Conservation (phyloP, 805 yeast genomes). For the Saturnispora silvae region DNA sequence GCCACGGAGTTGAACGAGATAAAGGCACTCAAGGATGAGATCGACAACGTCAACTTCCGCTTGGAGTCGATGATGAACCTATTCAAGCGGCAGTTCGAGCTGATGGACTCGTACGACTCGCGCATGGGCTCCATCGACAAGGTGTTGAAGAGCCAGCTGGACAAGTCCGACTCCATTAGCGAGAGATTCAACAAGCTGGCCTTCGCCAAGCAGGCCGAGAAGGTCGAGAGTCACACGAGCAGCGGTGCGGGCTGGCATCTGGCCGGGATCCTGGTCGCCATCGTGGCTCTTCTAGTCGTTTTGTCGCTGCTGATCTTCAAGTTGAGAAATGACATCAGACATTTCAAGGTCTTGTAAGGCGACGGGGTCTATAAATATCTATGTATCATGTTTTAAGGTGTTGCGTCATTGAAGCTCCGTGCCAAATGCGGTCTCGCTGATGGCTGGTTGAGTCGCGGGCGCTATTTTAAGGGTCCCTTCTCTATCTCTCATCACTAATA, state of each 20-base stretch:
- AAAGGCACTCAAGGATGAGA: slow-evolving; percentile 7
- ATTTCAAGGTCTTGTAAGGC: slow-evolving; percentile 41
- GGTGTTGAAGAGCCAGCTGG: slow-evolving; percentile 11
- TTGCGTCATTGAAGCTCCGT: no score
- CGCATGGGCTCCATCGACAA: slow-evolving; percentile 12
- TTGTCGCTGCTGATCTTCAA: slow-evolving; percentile 39
- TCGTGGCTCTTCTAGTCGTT: slow-evolving; percentile 23
- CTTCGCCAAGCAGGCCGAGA: not conserved
- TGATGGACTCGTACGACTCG: slow-evolving; percentile 12
- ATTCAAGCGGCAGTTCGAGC: slow-evolving; percentile 10
- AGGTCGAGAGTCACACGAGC: not conserved
- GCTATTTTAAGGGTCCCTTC: no score
- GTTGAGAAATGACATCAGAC: slow-evolving; percentile 53
- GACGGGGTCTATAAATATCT: no score
- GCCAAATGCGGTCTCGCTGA: no score
- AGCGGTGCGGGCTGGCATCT: not conserved
- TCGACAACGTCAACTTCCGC: slow-evolving; percentile 7
- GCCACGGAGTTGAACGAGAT: slow-evolving; percentile 1
- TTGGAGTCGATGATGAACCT: slow-evolving; percentile 9
- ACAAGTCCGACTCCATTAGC: slow-evolving; percentile 9
- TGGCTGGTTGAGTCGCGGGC: no score
- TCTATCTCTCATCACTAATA: no score
- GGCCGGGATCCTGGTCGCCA: not conserved
- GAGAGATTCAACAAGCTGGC: slow-evolving; percentile 7
- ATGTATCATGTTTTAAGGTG: no score